Evolutionary conservation across 768 basidiomycete genomes (phyloP).

Genomic region (Russula lepida): DNA sequence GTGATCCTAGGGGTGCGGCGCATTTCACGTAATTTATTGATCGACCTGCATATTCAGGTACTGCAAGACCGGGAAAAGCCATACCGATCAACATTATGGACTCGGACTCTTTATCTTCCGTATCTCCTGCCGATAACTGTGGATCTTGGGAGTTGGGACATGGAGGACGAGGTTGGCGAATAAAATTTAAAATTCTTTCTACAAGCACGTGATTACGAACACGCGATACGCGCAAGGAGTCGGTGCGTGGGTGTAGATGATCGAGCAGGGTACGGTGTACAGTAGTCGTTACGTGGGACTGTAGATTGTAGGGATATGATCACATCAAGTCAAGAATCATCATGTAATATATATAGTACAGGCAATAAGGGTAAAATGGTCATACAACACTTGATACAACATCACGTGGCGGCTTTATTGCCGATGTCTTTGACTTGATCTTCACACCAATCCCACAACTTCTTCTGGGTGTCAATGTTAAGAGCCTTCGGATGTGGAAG

Average conservation of each 20-base stretch:
- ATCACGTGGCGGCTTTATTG: background rate
- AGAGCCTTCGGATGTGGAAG: conserved; percentile 1
- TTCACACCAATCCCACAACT: conserved; percentile 2
- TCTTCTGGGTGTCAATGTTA: background rate
- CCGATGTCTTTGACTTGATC: background rate
- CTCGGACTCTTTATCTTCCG: too few species aligned
- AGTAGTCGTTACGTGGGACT: background rate
- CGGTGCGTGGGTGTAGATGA: too few species aligned
- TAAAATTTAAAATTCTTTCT: too few species aligned
- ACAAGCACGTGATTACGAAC: too few species aligned
- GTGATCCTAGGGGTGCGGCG: background rate
- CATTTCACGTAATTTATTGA: background rate
- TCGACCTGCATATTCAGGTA: background rate
- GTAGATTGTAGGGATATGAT: background rate
- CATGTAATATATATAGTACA: background rate
- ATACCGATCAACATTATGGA: background rate
- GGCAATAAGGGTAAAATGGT: too few species aligned
- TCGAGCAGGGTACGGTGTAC: too few species aligned
- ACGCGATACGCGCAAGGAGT: too few species aligned
- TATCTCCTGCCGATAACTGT: background rate
- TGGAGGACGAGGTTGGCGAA: too few species aligned
- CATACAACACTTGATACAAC: background rate
- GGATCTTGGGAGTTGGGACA: background rate
- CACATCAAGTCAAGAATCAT: background rate
- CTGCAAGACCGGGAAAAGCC: background rate